Base-by-base conservation (phyloP, 164 flowering plant genomes). In the Hamamelis virginiana region DNA sequence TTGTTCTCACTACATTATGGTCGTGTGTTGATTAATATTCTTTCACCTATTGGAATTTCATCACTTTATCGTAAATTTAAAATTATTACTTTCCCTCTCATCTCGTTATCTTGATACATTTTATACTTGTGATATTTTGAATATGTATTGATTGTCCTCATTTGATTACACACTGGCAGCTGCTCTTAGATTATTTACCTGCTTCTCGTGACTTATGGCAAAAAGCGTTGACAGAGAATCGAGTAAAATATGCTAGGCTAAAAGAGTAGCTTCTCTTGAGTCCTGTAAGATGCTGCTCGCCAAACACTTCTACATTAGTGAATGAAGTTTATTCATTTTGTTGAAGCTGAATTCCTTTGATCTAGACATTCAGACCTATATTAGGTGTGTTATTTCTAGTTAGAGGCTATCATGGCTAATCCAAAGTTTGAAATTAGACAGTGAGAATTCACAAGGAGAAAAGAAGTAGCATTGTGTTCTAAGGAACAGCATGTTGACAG, bases 151-250 rank as follows among this genome's bases (percentile, higher is more conserved):
- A 62, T 47, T 33, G 28, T 23, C 26, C 47, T 62, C 1, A 27
- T 59, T 38, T 62, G 56, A 12, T 62, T 15, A 27, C 16, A 14
- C 53, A 15, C 45, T 65, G 43, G 70, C 80, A 87, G 91, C 78
- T 87, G 38, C 86, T 87, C 13, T 59, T 88, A 59, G 92, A 88
- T 67, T 88, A 88, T 64, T 74, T 86, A 48, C 83, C 91, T 73
- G 67, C 81, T 33, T 82, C 85, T 56, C 83, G 80, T 41, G 84
- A 83, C 62, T 62, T 80, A 19, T 84, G 87, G 88, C 87, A 83
- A 55, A 77, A 75, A 64, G 87, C 76, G 66, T 70, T 84, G 60
- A 62, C 69, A 18, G 84, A 83, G 62, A 86, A 76, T 74, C 80
- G 88, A 22, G 61, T 33, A 14, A 85, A 84, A 51, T 87, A 87